Evolutionary conservation across 2,329 filamentous ascomycete species (phyloP), one percentile per base, ranked within the genome.

Genomic region (Penicillium glabrum): DNA sequence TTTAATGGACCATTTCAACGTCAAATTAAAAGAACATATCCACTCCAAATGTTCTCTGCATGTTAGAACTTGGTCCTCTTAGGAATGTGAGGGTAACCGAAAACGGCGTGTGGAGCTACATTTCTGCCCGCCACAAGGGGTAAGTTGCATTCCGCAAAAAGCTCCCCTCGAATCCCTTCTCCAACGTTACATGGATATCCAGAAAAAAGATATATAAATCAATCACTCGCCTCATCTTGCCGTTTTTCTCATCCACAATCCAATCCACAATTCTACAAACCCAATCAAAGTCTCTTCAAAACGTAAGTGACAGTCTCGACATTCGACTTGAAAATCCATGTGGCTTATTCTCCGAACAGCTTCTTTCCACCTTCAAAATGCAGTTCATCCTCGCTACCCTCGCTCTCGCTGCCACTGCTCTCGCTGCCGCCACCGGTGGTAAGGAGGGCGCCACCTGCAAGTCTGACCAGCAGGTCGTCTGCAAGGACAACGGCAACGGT

Each of bases 381-480:
- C 43, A 54, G 51, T 54, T 51, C 56, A 58, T 51, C n/a, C 14
- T 58, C 19, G 35, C 26, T 19, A 24, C 43, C 29, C 21, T 45
- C 3, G 50, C 50, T 31, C 37, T 57, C 7, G 23, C 31, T 9
- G 46, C 47, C 27, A 33, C 51, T 16, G 54, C 45, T 24, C 14
- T 53, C 46, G 54, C 24, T 19, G 47, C n/a, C 33, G n/a, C 26
- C 33, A 37, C 56, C 41, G 51, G 46, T 9, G 19, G n/a, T 14
- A 48, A 35, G n/a, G 41, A 35, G n/a, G 41, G 46, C 23, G 52
- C 49, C 27, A n/a, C 27, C 27, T 54, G 56, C 50, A 27, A 44
- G 9, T 53, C 23, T 26, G 39, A 47, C 31, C 53, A 60, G 47
- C 50, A 24, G 8, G 51, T 60, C 13, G 60, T 62, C 43, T 62